Conservation (phyloP, 345 rosid genomes). For the Rhodomyrtus tomentosa region DNA sequence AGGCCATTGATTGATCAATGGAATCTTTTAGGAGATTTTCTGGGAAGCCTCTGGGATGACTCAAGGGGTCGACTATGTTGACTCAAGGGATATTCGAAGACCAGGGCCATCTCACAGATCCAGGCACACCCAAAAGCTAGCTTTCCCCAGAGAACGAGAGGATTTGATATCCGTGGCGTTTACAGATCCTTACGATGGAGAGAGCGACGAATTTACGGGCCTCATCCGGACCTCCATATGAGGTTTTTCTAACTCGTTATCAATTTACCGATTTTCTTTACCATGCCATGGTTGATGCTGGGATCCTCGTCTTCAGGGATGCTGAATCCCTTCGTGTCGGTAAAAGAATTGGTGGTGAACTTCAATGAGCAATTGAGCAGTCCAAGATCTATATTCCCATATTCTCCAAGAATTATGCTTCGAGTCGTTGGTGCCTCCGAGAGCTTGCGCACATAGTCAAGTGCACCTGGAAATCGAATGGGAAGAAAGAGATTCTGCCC, state of each 20-base stretch:
- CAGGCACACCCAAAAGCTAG: no score
- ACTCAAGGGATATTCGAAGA: not conserved
- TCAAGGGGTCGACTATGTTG: not conserved
- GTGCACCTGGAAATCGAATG: not conserved
- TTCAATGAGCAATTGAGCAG: not conserved
- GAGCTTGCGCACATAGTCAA: not conserved
- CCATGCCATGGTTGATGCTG: accelerated
- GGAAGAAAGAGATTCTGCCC: not conserved
- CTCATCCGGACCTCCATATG: not conserved
- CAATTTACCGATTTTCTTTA: not conserved
- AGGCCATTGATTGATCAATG: not conserved
- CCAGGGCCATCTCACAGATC: not conserved
- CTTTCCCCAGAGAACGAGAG: not conserved
- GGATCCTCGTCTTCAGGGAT: not conserved
- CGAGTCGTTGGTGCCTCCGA: no score
- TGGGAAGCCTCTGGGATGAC: not conserved
- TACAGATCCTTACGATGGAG: not conserved
- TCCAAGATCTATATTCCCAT: not conserved
- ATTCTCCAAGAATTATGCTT: not conserved
- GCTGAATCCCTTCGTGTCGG: not conserved
- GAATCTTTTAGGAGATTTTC: not conserved
- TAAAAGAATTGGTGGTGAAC: not conserved
- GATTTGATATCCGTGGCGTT: not conserved
- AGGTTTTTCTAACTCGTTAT: not conserved
- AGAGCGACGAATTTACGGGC: not conserved